These are phyloP conservation scores for Scheffersomyces cryptocercus DNA, from an alignment of 1,139 yeast species.

Conservation along the genomic window DNA sequence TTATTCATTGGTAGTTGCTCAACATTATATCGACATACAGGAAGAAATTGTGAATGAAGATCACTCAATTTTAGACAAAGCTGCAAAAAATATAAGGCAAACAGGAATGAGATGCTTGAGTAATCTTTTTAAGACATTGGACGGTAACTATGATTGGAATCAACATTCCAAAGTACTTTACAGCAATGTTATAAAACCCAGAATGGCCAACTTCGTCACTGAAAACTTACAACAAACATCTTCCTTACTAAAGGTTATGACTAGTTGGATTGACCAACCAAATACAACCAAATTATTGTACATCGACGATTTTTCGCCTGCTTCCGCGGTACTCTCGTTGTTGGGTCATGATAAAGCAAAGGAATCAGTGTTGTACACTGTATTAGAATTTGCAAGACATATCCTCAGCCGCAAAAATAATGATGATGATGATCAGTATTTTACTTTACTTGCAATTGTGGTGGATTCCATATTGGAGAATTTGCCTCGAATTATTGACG, in stretches of 20 bases:
- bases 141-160: constrained; percentile 57
- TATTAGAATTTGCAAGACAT: constrained; percentile 58
- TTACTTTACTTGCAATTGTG: constrained; percentile 52
- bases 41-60: constrained; percentile 20
- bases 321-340: constrained; percentile 55
- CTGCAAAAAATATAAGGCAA: constrained; percentile 59
- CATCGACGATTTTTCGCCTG: constrained; percentile 57
- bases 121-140: constrained; percentile 51
- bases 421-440: constrained; percentile 41
- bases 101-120: constrained; percentile 59
- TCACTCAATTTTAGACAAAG: constrained; percentile 33
- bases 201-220: constrained; percentile 63
- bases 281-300: constrained; percentile 54
- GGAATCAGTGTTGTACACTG: constrained; percentile 59
- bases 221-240: constrained; percentile 87
- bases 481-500: constrained; percentile 51
- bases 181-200: constrained; percentile 58
- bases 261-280: constrained; percentile 58
- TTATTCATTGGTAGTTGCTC: constrained; percentile 59
- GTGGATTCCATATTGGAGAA: constrained; percentile 56
- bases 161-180: constrained; percentile 54
- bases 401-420: constrained; percentile 37
- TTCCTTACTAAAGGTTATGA: constrained; percentile 67
- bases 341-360: constrained; percentile 60
- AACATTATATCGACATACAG: constrained; percentile 35